A percentile compares a stretch with the other conserved stretches of the same genome.
Evolutionary conservation across 192 early-diverging fungal species (phyloP).

Genomic region (Coemansia sp.): DNA sequence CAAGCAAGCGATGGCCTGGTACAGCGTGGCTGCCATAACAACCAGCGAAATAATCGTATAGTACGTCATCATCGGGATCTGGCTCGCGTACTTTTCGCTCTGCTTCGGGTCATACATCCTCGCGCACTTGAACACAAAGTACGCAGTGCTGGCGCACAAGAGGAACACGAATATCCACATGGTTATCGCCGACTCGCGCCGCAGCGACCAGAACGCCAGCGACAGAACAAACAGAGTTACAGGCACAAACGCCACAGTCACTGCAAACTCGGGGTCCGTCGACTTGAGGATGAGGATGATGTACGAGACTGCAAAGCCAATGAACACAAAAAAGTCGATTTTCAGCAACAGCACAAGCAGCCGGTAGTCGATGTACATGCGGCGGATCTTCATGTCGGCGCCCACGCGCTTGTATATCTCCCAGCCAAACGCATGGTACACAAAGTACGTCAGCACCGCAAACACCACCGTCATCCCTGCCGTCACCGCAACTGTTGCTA

Average conservation of each 20-base stretch:
- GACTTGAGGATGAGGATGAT: constrained; percentile 62
- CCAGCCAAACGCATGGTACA: constrained; percentile 61
- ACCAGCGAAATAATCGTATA: constrained; percentile 49
- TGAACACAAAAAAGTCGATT: constrained; percentile 57
- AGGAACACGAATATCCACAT: constrained; percentile 54
- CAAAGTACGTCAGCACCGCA: constrained; percentile 46
- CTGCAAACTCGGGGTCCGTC: constrained; percentile 54
- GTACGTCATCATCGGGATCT: constrained; percentile 55
- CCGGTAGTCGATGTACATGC: constrained; percentile 59
- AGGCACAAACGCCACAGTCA: constrained; percentile 52
- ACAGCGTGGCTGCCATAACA: constrained; percentile 42
- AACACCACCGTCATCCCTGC: constrained; percentile 38
- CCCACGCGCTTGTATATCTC: constrained; percentile 61
- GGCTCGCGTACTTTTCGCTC: constrained; percentile 40
- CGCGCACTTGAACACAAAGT: constrained; percentile 57
- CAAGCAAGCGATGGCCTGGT: constrained; percentile 45
- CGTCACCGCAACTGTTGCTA: constrained; percentile 39
- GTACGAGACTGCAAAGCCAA: constrained; percentile 59
- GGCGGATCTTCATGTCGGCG: constrained; percentile 57
- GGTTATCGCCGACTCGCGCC: constrained; percentile 30
- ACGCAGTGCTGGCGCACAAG: constrained; percentile 46
- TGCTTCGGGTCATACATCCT: constrained; percentile 57
- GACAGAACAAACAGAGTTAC: constrained; percentile 45
- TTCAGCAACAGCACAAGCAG: constrained; percentile 56
- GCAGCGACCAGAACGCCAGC: constrained; percentile 55